These are phyloP conservation scores for Phanerochaete carnosa DNA, from an alignment of 768 basidiomycete genomes.

Conservation along the genomic window DNA sequence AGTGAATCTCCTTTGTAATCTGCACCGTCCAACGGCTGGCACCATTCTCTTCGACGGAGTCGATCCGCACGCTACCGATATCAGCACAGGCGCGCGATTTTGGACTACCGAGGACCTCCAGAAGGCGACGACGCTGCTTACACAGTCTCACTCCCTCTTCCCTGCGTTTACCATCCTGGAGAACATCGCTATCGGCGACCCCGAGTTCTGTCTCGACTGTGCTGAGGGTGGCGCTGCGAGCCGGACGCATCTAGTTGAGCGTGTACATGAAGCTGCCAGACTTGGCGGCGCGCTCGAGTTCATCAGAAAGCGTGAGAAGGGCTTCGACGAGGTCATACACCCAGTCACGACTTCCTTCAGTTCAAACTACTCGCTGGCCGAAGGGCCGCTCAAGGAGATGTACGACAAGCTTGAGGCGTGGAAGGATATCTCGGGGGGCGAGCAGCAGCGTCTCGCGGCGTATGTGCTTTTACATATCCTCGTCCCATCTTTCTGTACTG, in stretches of 20 bases:
- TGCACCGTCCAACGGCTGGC: slow-evolving; percentile 22
- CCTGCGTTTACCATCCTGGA: slow-evolving; percentile 35
- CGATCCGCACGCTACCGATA: slow-evolving; percentile 28
- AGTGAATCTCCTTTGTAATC: slow-evolving; percentile 23
- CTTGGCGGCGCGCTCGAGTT: slow-evolving; percentile 8
- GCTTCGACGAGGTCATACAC: background rate
- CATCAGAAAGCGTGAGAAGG: background rate
- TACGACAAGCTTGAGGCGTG: slow-evolving; percentile 1
- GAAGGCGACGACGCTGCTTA: slow-evolving; percentile 36
- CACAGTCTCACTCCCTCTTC: slow-evolving; percentile 36
- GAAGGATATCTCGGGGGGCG: slow-evolving; percentile 15
- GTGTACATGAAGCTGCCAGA: slow-evolving; percentile 19
- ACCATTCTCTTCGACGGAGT: slow-evolving; percentile 35
- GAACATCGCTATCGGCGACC: slow-evolving; percentile 36
- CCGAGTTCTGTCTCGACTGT: slow-evolving; percentile 13
- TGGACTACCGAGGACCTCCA: slow-evolving; percentile 28
- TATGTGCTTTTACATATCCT: background rate
- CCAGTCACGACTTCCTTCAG: background rate
- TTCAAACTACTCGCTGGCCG: background rate
- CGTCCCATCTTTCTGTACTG: background rate
- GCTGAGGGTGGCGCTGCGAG: too few species aligned
- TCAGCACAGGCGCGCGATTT: slow-evolving; percentile 30
- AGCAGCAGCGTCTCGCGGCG: slow-evolving; percentile 20
- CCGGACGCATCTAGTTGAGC: too few species aligned
- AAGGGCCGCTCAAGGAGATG: background rate